Evolutionary conservation across 106 monocot genomes (phyloP), one percentile per base, ranked within the genome.

Genomic region (Hemerocallis citrina): DNA sequence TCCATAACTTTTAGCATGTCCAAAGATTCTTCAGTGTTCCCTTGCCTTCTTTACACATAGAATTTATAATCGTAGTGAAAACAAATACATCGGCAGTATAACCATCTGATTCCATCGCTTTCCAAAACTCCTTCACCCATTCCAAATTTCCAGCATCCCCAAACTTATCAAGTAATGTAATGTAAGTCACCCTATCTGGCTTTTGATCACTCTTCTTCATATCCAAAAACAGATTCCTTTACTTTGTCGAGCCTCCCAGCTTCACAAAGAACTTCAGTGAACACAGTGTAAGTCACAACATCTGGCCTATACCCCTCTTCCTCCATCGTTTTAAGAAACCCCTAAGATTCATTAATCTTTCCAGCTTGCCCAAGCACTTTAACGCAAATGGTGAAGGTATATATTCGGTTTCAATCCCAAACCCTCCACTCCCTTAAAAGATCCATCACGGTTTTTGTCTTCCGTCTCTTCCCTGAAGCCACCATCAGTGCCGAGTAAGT

Each of bases 331-430:
- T 24, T 55, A 3, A 98, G 72, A 73, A 98, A 23, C 15, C 49
- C 55, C 34, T 67, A 84, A 38, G 88, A 91, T 19, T 78, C 84
- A 36, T 88, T 68, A 2, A 92, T 59, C 57, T 59, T 79, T 22
- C 82, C 84, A n/a, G 74, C 74, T 38, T 80, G 78, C 27, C 96
- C 91, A 23, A 98, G 81, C 6, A 84, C 77, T 60, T 77, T 72
- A 39, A 98, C 85, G 70, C 91, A 98, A 56, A 98, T 98, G 34
- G 91, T 98, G 35, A 79, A 98, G 21, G 91, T 98, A 57, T 92
- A 98, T 82, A 66, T 98, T 98, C 2, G 88, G 96, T 46, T 59
- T 84, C 65, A 88, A 71, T 3, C 96, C 91, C 30, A 77, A 59
- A 10, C 19, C 17, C 70, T 88, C 72, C 96, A 98, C 58, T 98